A percentile compares a stretch with the other conserved stretches of the same genome.
Conservation (phyloP, 2,329 filamentous ascomycete genomes). For the Colletotrichum chlorophyti region DNA sequence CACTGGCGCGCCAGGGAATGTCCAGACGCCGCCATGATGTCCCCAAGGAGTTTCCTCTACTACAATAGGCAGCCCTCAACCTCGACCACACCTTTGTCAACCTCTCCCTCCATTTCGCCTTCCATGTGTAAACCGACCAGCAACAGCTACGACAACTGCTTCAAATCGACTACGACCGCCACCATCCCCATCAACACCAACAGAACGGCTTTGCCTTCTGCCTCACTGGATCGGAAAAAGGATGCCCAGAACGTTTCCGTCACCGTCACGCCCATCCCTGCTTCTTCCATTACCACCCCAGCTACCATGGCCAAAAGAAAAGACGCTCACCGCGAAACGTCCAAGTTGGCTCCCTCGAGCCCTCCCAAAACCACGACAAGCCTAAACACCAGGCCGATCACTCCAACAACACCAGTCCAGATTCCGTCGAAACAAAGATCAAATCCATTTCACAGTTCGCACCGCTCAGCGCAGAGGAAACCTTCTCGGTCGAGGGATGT, state of each 20-base stretch:
- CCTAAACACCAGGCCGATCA: conserved; percentile 28
- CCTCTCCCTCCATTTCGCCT: conserved; percentile 6
- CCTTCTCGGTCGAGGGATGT: conserved; percentile 45
- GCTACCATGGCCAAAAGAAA: conserved; percentile 31
- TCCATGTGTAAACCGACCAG: conserved; percentile 13
- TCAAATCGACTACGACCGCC: conserved; percentile 2
- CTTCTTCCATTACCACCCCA: conserved; percentile 22
- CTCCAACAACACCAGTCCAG: conserved; percentile 59
- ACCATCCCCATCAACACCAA: conserved; percentile 2
- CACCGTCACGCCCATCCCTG: conserved; percentile 28
- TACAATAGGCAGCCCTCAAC: conserved; percentile 30
- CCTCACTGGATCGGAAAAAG: conserved; percentile 30
- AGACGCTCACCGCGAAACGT: conserved; percentile 29
- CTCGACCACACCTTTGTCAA: conserved; percentile 10
- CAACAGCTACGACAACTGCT: conserved; percentile 6
- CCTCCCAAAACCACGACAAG: conserved; percentile 30
- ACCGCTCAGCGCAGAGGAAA: conserved; percentile 45
- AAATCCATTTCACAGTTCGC: conserved; percentile 44
- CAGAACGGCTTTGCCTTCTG: conserved; percentile 28
- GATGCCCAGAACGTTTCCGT: conserved; percentile 30
- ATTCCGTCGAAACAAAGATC: conserved; percentile 55
- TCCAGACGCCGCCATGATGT: conserved; percentile 31
- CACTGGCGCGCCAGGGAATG: conserved; percentile 28
- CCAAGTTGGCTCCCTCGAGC: conserved; percentile 30
- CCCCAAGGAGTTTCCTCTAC: conserved; percentile 33